phyloP scores from a whole-genome alignment of 2,329 filamentous ascomycete species.

The Colletotrichum spinosum region DNA sequence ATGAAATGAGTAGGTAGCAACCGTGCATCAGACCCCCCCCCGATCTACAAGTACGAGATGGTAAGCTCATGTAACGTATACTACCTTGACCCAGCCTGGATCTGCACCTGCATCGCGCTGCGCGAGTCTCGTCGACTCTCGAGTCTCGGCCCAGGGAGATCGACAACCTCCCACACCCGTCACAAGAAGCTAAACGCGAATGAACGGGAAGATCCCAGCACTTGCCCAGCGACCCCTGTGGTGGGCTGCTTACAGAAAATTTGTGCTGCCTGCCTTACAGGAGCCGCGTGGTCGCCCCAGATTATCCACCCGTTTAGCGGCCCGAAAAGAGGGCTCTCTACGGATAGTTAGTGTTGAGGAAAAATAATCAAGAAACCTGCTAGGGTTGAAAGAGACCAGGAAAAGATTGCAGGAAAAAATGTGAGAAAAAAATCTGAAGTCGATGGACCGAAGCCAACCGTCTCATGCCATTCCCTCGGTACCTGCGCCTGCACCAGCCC shows the following conservation, averaged over 20 bases:
- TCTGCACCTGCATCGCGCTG: too few relatives aligned
- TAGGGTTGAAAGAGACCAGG: not conserved
- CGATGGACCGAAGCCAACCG: slow-evolving; percentile 31
- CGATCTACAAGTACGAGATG: too few relatives aligned
- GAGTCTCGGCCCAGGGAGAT: not conserved
- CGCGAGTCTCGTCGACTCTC: too few relatives aligned
- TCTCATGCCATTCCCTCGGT: slow-evolving; percentile 18
- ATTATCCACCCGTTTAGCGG: slow-evolving; percentile 27
- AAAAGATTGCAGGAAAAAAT: not conserved
- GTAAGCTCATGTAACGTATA: too few relatives aligned
- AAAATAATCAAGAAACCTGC: not conserved
- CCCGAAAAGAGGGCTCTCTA: not conserved
- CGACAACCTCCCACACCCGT: slow-evolving; percentile 11
- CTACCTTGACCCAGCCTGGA: not conserved
- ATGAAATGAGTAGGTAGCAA: too few relatives aligned
- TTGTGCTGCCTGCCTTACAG: not conserved
- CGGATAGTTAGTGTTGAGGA: too few relatives aligned
- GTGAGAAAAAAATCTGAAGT: not conserved
- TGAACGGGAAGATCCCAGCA: slow-evolving; percentile 33
- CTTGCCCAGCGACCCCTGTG: not conserved
- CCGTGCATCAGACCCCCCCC: too few relatives aligned
- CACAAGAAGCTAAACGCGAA: slow-evolving; percentile 7
- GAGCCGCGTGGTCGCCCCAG: slow-evolving; percentile 31
- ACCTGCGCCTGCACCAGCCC: not conserved
- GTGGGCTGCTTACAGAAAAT: not conserved